Evolutionary conservation across 306 rosid species (phyloP).

Genomic region (Quercus agrifolia): DNA sequence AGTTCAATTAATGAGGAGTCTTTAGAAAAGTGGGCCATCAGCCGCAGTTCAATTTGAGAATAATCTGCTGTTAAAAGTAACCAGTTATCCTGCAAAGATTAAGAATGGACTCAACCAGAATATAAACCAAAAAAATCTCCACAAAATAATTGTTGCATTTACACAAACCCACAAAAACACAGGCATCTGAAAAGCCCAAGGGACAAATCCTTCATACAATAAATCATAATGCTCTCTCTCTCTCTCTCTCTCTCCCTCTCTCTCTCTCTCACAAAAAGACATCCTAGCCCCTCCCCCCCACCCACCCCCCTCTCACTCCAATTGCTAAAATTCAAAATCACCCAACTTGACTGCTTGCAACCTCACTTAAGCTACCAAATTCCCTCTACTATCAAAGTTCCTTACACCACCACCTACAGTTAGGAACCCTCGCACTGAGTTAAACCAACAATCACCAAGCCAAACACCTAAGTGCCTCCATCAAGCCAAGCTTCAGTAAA

Average conservation of each 20-base stretch:
- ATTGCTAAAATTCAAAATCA: too few species aligned
- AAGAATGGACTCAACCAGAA: conserved; percentile 18
- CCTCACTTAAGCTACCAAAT: too few species aligned
- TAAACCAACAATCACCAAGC: too few species aligned
- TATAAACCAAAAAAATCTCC: background rate
- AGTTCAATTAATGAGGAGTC: conserved; percentile 73
- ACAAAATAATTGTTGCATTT: too few species aligned
- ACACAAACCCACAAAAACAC: background rate
- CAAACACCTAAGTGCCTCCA: too few species aligned
- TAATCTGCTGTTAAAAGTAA: conserved; percentile 89
- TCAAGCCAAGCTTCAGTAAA: too few species aligned
- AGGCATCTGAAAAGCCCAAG: background rate
- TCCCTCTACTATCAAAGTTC: too few species aligned
- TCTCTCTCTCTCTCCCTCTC: background rate
- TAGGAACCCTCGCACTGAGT: too few species aligned
- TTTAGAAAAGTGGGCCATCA: conserved; percentile 95
- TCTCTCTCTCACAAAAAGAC: background rate
- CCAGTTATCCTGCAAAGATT: conserved; percentile 73
- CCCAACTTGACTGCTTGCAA: too few species aligned
- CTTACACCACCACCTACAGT: too few species aligned
- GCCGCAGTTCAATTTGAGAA: conserved; percentile 93
- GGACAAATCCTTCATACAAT: background rate
- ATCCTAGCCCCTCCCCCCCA: too few species aligned
- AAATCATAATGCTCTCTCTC: background rate
- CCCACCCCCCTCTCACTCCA: too few species aligned